These are phyloP conservation scores for Cephaloascus fragrans DNA, from an alignment of 805 yeast genomes.

Conservation along the genomic window DNA sequence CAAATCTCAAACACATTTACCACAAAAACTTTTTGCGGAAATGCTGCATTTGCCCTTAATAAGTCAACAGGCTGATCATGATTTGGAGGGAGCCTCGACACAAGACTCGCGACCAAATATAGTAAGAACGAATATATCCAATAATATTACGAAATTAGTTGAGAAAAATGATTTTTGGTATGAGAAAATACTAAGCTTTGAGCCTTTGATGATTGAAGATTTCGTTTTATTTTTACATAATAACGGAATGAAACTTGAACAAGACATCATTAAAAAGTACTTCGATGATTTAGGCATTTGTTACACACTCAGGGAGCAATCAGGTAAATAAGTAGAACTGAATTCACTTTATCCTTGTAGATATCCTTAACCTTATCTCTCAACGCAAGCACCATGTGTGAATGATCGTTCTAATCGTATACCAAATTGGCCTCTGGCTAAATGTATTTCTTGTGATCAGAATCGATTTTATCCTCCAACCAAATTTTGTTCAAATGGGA, in stretches of 20 bases:
- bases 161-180: slow-evolving; percentile 6
- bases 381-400: too few relatives aligned
- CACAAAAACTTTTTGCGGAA: slow-evolving; percentile 6
- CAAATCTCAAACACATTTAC: slow-evolving; percentile 5
- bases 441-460: background rate
- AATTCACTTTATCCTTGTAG: too few relatives aligned
- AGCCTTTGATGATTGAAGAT: slow-evolving; percentile 12
- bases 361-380: too few relatives aligned
- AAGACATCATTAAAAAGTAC: slow-evolving; percentile 9
- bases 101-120: slow-evolving; percentile 6
- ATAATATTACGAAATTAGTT: slow-evolving; percentile 9
- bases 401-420: background rate
- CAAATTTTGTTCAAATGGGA: background rate
- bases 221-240: slow-evolving; percentile 7
- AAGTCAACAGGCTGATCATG: background rate
- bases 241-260: slow-evolving; percentile 8
- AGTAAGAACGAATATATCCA: slow-evolving; percentile 5
- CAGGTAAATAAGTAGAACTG: too few relatives aligned
- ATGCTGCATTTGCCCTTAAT: too few relatives aligned
- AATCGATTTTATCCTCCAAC: background rate
- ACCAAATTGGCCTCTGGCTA: background rate
- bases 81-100: background rate
- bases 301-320: background rate
- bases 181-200: slow-evolving; percentile 9
- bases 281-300: slow-evolving; percentile 16